Evolutionary conservation across 345 rosid species (phyloP), one percentile per base, ranked within the genome.

Genomic region (Melaleuca quinquenervia): DNA sequence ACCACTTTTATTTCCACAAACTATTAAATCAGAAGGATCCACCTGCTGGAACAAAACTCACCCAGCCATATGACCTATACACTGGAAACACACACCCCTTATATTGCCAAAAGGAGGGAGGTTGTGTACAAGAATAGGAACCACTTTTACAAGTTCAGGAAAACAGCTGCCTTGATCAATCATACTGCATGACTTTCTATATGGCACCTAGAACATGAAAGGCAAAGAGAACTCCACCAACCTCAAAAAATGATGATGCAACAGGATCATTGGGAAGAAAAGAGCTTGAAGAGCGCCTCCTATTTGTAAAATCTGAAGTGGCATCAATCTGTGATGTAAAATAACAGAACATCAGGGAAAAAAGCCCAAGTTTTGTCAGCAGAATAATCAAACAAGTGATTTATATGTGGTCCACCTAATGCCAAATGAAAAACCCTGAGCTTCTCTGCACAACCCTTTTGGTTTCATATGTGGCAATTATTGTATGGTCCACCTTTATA

Each of bases 231-330:
- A 52, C 56, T 12, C 62, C 50, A 45, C 62, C 26, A 52, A 86
- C 98, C 98, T 95, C 92, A 45, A 94, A 93, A 86, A 94, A 91
- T 83, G 92, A 91, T 51, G 91, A 88, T 22, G 95, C 92, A 49
- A 96, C 94, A 55, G 91, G 92, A 87, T 94, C 96, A 87, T 93
- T 97, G 32, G 97, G 99, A 84, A 92, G 93, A 90, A 93, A 95
- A 87, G 88, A 87, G 84, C 92, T 82, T 0, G 89, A 91, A 49
- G 88, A 86, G 50, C 99, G 98, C 88, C 84, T 92, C 88, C 88
- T 90, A 91, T 94, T 95, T 16, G 92, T 92, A 88, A 91, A 94
- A 87, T 89, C 88, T 24, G 91, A 88, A 91, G 94, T 95, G 49
- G 95, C 92, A 76, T 94, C 97, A 88, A 96, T 89, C 98, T 97